These are phyloP conservation scores for Wickerhamomyces sp. DNA, from an alignment of 1,139 yeast species.

Conservation along the genomic window DNA sequence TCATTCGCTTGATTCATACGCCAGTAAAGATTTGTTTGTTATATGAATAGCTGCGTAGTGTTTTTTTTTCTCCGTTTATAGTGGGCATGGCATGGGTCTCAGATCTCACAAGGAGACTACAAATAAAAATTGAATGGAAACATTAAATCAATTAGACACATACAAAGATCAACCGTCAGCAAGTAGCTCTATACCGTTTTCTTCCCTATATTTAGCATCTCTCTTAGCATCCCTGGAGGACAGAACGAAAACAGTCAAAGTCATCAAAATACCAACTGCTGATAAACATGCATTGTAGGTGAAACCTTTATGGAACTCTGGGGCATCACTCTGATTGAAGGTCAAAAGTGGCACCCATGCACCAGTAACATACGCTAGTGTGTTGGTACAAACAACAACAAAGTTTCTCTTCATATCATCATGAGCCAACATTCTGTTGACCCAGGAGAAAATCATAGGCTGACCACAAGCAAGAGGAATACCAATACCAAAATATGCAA, in stretches of 20 bases:
- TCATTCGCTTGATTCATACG: too few relatives aligned
- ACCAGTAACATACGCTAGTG: slow-evolving; percentile 2
- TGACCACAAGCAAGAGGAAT: slow-evolving; percentile 8
- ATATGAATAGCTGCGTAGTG: too few relatives aligned
- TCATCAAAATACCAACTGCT: background rate
- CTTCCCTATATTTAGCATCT: background rate
- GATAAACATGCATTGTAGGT: slow-evolving; percentile 1
- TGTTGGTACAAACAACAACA: slow-evolving; percentile 3
- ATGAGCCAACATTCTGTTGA: slow-evolving; percentile 2
- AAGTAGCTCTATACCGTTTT: background rate
- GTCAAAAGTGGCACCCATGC: slow-evolving; percentile 4
- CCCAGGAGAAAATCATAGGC: slow-evolving; percentile 4
- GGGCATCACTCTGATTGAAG: slow-evolving; percentile 1
- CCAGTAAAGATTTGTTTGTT: too few relatives aligned
- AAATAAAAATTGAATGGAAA: too few relatives aligned
- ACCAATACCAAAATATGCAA: slow-evolving; percentile 13
- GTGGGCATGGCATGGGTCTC: too few relatives aligned
- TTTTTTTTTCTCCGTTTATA: too few relatives aligned
- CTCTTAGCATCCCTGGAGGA: background rate
- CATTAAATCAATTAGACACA: background rate
- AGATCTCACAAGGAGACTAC: too few relatives aligned
- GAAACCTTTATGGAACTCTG: slow-evolving; percentile 1
- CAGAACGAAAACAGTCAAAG: background rate
- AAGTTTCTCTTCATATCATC: slow-evolving; percentile 5
- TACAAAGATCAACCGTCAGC: background rate